Percentiles rank a stretch among this genome's conserved stretches.
These are phyloP conservation scores for Irpex sp. DNA, from an alignment of 1,284 basidiomycete genomes.

Conservation along the genomic window DNA sequence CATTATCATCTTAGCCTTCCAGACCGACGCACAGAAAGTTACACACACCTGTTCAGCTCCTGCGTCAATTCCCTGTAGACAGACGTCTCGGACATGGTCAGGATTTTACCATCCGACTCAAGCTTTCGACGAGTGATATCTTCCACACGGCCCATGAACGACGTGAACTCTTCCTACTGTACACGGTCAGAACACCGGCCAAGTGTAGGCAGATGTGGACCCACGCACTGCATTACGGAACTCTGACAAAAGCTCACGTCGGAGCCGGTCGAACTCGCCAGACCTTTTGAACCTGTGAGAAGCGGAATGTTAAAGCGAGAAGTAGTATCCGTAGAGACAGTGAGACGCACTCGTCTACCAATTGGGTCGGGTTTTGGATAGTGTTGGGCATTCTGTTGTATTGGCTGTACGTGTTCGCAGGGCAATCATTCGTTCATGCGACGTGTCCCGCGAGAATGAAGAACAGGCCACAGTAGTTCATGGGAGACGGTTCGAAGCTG, in stretches of 20 bases:
- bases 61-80: constrained; percentile 62
- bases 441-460: not conserved
- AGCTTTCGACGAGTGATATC: constrained; percentile 58
- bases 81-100: constrained; percentile 49
- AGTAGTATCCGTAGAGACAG: not conserved
- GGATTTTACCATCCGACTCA: constrained; percentile 48
- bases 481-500: constrained; percentile 9
- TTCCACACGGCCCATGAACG: constrained; percentile 54
- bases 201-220: not conserved
- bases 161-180: constrained; percentile 43
- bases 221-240: constrained; percentile 61
- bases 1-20: not conserved
- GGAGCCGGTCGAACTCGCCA: constrained; percentile 72
- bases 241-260: constrained; percentile 59
- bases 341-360: constrained; percentile 53
- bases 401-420: too few species aligned
- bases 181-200: not conserved
- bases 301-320: not conserved
- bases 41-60: constrained; percentile 61
- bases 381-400: constrained; percentile 22
- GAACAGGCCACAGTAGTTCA: constrained; percentile 6
- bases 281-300: constrained; percentile 70
- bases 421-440: not conserved
- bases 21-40: not conserved
- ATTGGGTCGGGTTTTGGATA: constrained; percentile 50